Evolutionary conservation across 2,329 filamentous ascomycete genomes (phyloP).

Genomic region (Westerdykella aurantiaca): DNA sequence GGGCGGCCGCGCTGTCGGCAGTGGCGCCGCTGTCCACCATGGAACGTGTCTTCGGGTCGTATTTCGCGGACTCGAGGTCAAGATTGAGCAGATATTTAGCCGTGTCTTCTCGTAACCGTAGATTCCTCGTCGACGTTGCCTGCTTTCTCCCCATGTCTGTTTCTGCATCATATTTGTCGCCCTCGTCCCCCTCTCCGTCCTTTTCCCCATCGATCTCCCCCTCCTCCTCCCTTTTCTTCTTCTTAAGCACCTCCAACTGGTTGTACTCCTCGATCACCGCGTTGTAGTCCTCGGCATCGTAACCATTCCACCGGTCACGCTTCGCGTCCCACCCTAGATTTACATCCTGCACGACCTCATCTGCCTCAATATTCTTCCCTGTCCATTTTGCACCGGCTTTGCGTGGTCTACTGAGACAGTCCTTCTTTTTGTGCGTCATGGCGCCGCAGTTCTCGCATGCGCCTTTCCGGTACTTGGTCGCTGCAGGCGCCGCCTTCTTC

Average conservation of each 20-base stretch:
- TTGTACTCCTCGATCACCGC: constrained; percentile 86
- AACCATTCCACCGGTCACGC: constrained; percentile 97
- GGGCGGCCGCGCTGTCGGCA: constrained; percentile 68
- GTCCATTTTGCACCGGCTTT: constrained; percentile 90
- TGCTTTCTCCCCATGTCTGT: constrained; percentile 95
- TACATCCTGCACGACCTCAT: constrained; percentile 80
- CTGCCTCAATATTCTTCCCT: constrained; percentile 86
- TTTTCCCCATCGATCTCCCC: constrained; percentile 41
- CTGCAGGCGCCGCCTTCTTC: constrained; percentile 74
- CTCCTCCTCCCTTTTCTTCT: constrained; percentile 38
- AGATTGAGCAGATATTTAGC: constrained; percentile 94
- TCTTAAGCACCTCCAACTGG: constrained; percentile 71
- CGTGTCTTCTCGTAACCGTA: constrained; percentile 91
- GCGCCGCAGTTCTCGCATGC: constrained; percentile 98
- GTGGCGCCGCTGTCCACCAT: constrained; percentile 83
- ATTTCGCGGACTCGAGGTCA: constrained; percentile 92
- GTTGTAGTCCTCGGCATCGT: constrained; percentile 79
- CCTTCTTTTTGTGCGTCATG: constrained; percentile 93
- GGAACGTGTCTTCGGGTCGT: constrained; percentile 90
- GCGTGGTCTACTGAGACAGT: constrained; percentile 82
- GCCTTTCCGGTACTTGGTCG: constrained; percentile 95
- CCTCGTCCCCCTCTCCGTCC: constrained; percentile 47
- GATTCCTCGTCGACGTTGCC: constrained; percentile 80
- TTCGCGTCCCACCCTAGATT: constrained; percentile 95
- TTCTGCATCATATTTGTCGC: constrained; percentile 77